A percentile compares a stretch with the other conserved stretches of the same genome.
These are phyloP conservation scores for Symbiotaphrina buchneri DNA, from an alignment of 495 filamentous ascomycete species.

Conservation along the genomic window DNA sequence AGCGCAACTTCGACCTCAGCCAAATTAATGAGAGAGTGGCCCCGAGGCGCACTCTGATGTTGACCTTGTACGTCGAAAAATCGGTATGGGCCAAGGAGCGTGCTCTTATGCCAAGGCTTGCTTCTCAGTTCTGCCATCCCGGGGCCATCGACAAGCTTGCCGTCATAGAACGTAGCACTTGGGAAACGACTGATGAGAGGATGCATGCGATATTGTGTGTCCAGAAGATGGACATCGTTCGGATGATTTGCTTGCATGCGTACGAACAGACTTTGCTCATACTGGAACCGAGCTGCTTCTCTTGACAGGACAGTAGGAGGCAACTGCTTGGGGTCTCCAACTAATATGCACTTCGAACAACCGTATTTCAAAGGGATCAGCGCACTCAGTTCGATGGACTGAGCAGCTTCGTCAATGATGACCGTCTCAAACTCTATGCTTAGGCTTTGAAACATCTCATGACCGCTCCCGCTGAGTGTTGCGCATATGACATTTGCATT, in stretches of 20 bases:
- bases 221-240: conserved; percentile 76
- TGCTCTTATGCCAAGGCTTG: conserved; percentile 66
- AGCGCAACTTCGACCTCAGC: conserved; percentile 72
- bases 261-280: conserved; percentile 95
- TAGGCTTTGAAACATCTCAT: conserved; percentile 90
- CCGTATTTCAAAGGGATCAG: conserved; percentile 96
- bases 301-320: conserved; percentile 89
- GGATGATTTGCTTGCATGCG: conserved; percentile 89
- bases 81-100: conserved; percentile 73
- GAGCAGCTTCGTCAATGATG: conserved; percentile 93
- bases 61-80: conserved; percentile 92
- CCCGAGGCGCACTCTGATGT: conserved; percentile 50
- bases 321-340: conserved; percentile 92
- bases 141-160: conserved; percentile 58
- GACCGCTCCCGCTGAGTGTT: conserved; percentile 84
- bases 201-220: conserved; percentile 98
- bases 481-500: conserved; percentile 83
- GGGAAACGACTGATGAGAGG: conserved; percentile 84
- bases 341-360: conserved; percentile 87
- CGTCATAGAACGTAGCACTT: conserved; percentile 78
- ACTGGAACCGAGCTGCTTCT: conserved; percentile 78
- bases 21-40: conserved; percentile 76
- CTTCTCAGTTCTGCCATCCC: conserved; percentile 55
- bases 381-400: conserved; percentile 92
- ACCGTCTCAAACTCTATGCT: conserved; percentile 97